Evolutionary conservation across 116 monocot genomes (phyloP).

Genomic region (Dioscorea cayenensis): DNA sequence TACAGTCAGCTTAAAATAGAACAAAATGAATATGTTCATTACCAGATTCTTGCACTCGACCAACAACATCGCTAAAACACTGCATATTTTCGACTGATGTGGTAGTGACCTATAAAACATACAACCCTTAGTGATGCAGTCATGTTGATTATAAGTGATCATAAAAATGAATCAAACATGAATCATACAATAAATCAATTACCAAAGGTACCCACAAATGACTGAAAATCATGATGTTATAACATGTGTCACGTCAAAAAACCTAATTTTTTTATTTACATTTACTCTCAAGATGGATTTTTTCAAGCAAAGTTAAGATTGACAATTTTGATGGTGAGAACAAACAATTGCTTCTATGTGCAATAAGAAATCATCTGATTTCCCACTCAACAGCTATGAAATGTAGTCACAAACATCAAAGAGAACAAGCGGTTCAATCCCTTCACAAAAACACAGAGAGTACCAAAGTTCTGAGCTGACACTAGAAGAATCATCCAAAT

Average conservation of each 20-base stretch:
- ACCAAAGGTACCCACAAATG: background rate
- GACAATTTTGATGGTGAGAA: no score
- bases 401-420: no score
- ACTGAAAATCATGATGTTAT: background rate
- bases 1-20: background rate
- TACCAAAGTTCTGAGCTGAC: background rate
- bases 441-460: no score
- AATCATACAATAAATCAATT: background rate
- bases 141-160: background rate
- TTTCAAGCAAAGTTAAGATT: no score
- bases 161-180: background rate
- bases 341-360: background rate
- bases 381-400: no score
- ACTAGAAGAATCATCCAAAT: background rate
- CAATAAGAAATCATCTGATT: background rate
- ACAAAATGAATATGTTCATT: background rate
- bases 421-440: no score
- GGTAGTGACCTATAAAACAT: conserved; percentile 51
- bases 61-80: conserved; percentile 75
- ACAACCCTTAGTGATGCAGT: background rate
- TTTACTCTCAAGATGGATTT: background rate
- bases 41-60: conserved; percentile 89
- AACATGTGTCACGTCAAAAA: background rate
- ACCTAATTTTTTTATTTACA: background rate
- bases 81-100: conserved; percentile 80